Conservation (phyloP, 2,329 filamentous ascomycete genomes). For the Dactylellina leptospora region DNA sequence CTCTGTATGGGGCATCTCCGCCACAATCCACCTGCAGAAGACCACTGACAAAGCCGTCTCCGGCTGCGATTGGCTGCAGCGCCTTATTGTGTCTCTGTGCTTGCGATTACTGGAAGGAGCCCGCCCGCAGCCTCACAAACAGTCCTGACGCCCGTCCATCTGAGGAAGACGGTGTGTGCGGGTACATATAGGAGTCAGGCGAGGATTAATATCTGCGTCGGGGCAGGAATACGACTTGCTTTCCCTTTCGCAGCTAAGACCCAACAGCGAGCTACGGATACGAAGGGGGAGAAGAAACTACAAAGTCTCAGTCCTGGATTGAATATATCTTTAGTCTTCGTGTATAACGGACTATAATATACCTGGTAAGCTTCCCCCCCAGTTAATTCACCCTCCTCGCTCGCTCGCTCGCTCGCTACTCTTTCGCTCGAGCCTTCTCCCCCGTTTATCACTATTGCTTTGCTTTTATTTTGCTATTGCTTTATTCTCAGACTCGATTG, state of each 20-base stretch:
- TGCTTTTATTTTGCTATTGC: too few species aligned
- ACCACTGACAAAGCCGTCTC: slow-evolving; percentile 36
- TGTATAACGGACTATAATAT: slow-evolving; percentile 34
- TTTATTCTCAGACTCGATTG: slow-evolving; percentile 19
- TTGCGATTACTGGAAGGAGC: slow-evolving; percentile 51
- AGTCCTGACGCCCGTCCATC: slow-evolving; percentile 39
- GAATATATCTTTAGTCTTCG: slow-evolving; percentile 31
- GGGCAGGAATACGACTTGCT: too few species aligned
- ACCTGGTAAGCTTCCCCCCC: slow-evolving; percentile 46
- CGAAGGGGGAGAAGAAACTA: not conserved
- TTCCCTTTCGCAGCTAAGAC: too few species aligned
- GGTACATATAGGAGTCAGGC: not conserved
- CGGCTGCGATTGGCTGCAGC: slow-evolving; percentile 42
- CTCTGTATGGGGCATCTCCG: slow-evolving; percentile 35
- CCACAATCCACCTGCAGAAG: slow-evolving; percentile 37
- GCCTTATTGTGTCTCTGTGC: slow-evolving; percentile 22
- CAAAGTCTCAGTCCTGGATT: slow-evolving; percentile 13
- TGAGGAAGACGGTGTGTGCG: slow-evolving; percentile 25
- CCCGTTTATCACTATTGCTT: too few species aligned
- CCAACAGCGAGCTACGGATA: not conserved
- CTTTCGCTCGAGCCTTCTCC: slow-evolving; percentile 35
- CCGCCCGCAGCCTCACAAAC: slow-evolving; percentile 32
- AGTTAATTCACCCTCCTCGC: slow-evolving; percentile 6
- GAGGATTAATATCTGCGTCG: too few species aligned
- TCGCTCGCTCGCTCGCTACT: slow-evolving; percentile 13